Evolutionary conservation across 2,329 filamentous ascomycete species (phyloP).

Genomic region (Sporothrix luriei): DNA sequence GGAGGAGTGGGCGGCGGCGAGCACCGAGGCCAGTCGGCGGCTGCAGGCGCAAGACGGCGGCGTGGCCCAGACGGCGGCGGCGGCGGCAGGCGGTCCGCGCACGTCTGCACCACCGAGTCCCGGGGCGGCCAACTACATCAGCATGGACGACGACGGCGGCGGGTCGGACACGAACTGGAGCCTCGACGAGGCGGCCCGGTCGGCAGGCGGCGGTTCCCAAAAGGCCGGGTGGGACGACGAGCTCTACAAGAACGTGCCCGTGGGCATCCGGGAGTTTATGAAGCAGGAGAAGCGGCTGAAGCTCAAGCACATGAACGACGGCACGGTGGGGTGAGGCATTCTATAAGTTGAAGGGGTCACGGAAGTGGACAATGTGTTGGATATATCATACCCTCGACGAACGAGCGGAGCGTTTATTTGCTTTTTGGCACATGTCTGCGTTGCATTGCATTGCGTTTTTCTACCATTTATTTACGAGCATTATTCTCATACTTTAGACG

Average conservation of each 20-base stretch:
- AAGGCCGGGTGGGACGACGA: constrained; percentile 60
- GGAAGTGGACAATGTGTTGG: neutral
- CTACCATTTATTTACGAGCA: neutral
- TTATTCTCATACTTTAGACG: neutral
- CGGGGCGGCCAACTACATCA: constrained; percentile 47
- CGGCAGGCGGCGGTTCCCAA: constrained; percentile 36
- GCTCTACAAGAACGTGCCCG: constrained; percentile 77
- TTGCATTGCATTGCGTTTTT: neutral
- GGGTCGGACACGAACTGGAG: constrained; percentile 72
- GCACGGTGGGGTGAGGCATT: constrained; percentile 53
- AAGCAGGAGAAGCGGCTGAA: constrained; percentile 90
- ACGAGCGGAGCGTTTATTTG: neutral
- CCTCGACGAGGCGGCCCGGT: constrained; percentile 17
- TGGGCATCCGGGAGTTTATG: constrained; percentile 97
- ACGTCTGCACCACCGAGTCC: neutral
- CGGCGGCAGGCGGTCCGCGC: neutral
- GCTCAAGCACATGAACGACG: constrained; percentile 66
- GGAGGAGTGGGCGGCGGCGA: constrained; percentile 78
- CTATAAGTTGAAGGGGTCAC: too few species aligned
- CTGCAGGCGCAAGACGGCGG: constrained; percentile 47
- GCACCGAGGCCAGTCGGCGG: constrained; percentile 62
- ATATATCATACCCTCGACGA: constrained; percentile 6
- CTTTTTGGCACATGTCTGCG: neutral
- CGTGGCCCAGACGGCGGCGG: constrained; percentile 30
- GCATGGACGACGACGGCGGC: constrained; percentile 80